phyloP scores from a whole-genome alignment of 345 rosid genomes.

The Brassica incana region DNA sequence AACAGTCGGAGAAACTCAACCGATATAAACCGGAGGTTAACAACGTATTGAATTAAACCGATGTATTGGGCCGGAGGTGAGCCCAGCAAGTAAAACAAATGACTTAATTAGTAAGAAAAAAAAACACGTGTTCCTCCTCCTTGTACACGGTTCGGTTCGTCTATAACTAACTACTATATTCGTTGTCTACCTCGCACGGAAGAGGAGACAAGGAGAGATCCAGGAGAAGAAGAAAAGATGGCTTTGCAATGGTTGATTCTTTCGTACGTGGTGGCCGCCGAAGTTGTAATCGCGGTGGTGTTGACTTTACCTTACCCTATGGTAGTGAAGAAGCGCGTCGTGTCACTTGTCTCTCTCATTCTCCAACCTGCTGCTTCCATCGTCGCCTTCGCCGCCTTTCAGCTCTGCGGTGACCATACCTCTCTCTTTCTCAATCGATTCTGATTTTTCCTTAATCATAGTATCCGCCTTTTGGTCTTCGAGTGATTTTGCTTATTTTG shows the following conservation, averaged over 20 bases:
- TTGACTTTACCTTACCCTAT: slow-evolving; percentile 73
- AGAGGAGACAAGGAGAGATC: slow-evolving; percentile 9
- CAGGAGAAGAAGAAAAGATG: slow-evolving; percentile 40
- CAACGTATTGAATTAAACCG: not conserved
- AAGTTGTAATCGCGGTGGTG: slow-evolving; percentile 53
- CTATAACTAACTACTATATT: not conserved
- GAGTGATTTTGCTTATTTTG: slow-evolving; percentile 6
- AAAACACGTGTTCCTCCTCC: slow-evolving; percentile 10
- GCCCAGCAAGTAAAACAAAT: slow-evolving; percentile 1
- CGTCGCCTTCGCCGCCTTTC: slow-evolving; percentile 77
- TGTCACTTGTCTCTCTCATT: slow-evolving; percentile 60
- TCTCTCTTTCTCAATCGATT: not conserved
- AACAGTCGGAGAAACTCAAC: no score
- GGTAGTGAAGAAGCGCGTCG: slow-evolving; percentile 60
- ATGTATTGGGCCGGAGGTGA: slow-evolving; percentile 1
- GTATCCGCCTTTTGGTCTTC: not conserved
- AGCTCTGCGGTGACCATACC: slow-evolving; percentile 57
- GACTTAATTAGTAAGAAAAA: slow-evolving; percentile 30
- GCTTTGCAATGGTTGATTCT: slow-evolving; percentile 85
- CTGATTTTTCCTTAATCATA: not conserved
- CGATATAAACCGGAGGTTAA: not conserved
- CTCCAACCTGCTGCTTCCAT: slow-evolving; percentile 75
- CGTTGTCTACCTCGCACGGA: slow-evolving; percentile 23
- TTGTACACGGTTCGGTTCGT: not conserved
- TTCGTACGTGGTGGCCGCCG: slow-evolving; percentile 73